Base-by-base conservation (phyloP, 495 filamentous ascomycete species). In the Tuber umbilicatum region DNA sequence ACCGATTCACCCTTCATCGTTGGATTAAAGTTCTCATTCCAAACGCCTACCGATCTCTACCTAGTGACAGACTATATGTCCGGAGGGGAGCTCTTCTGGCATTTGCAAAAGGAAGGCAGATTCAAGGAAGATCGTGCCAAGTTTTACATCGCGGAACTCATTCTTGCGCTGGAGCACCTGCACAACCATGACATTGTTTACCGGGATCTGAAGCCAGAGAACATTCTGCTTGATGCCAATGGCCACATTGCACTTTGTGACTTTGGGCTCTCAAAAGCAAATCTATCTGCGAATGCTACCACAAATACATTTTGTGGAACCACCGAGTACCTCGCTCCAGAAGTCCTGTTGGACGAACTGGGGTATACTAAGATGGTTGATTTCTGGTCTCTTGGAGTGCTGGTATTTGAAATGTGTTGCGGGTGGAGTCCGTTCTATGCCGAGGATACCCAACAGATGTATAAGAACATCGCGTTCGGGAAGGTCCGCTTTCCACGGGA, bases 301-400 rank as follows among this genome's bases (percentile, higher is more conserved):
- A 99, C 95, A 68, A 99, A 98, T 83, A 99, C 95, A 17, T 99
- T 99, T 84, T 98, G 95, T 81, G 95, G 95, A 72, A 99, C 95
- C 5, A 98, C 95, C 16, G 95, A 99, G 82, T 99, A 99, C 82
- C 87, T 99, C 23, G 95, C 95, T 2, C 95, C 95, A 0, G 95
- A 99, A 81, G 95, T 99, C 2, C 87, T 99, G 60, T 86, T 98
- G 23, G 95, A 99, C 81, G 95, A 98, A 82, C 90, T 92, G 78
- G 95, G 95, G n/a, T 99, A 99, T 82, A 97, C 95, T 21, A 99
- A 97, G 85, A 98, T 99, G 96, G 95, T 99, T 5, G 95, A 99
- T 84, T 99, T 99, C 84, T 99, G 96, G 95, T 98, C 95, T 9
- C 87, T 99, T 60, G 95, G 95, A 69, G 95, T 99, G 21, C 88